Percentiles rank a stretch among this genome's conserved stretches.
Conservation (phyloP, 148 eudicot species). For the Cornus kousa region DNA sequence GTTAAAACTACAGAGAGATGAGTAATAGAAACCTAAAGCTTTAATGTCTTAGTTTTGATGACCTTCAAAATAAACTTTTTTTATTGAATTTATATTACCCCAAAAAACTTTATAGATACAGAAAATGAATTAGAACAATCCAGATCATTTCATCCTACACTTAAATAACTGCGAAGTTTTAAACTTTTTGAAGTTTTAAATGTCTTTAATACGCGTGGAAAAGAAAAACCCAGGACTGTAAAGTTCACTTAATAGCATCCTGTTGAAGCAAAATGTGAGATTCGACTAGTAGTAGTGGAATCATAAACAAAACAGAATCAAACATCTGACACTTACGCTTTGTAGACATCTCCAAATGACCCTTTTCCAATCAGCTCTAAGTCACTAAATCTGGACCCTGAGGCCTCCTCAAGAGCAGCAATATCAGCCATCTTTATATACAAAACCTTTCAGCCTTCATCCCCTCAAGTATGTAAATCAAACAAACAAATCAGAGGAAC, state of each 20-base stretch:
- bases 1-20: not conserved
- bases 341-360: slow-evolving; percentile 94
- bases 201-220: not conserved
- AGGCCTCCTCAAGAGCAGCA: slow-evolving; percentile 66
- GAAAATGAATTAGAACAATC: not conserved
- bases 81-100: not conserved
- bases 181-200: not conserved
- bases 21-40: not conserved
- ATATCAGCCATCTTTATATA: slow-evolving; percentile 57
- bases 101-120: not conserved
- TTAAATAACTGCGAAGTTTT: too few relatives aligned
- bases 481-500: slow-evolving; percentile 7
- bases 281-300: not conserved
- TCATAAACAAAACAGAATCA: not conserved
- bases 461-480: slow-evolving; percentile 7
- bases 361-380: slow-evolving; percentile 97
- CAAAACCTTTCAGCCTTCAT: slow-evolving; percentile 6
- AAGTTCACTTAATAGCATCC: not conserved
- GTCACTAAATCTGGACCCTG: slow-evolving; percentile 78
- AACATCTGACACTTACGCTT: slow-evolving; percentile 55
- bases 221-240: not conserved
- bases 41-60: not conserved
- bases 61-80: not conserved
- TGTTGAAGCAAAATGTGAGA: not conserved
- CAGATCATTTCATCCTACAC: not conserved